phyloP scores from a whole-genome alignment of 73 alveolate genomes.

The Stentor coeruleus region DNA sequence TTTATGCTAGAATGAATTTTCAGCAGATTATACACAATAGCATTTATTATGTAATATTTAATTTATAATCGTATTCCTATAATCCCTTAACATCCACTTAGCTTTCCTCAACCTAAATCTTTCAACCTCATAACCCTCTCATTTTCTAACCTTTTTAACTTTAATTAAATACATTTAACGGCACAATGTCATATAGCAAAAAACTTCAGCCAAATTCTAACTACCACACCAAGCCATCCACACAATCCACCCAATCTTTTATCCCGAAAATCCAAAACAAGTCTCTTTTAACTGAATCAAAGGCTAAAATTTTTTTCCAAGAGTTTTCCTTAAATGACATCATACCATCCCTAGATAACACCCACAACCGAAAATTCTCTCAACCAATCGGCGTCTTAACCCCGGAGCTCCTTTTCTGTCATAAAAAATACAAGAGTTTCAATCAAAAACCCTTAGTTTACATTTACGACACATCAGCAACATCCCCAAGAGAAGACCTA shows the following conservation, averaged over 20 bases:
- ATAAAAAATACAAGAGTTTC: neutral
- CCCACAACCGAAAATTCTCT: neutral
- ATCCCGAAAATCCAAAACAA: neutral
- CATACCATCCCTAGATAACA: neutral
- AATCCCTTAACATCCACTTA: too few species aligned
- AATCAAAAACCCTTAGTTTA: neutral
- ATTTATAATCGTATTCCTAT: too few species aligned
- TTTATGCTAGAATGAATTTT: too few species aligned
- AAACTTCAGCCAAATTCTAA: neutral
- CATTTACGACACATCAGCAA: neutral
- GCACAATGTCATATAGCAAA: neutral
- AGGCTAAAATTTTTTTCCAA: neutral
- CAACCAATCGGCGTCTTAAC: neutral
- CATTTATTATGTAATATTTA: too few species aligned
- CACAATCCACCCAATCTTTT: too few species aligned
- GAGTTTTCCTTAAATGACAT: neutral
- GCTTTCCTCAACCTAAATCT: too few species aligned
- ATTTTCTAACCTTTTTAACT: too few species aligned
- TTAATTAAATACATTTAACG: too few species aligned
- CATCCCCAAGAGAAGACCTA: neutral
- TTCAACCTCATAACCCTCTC: too few species aligned
- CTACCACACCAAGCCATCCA: neutral
- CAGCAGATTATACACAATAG: too few species aligned
- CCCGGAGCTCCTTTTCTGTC: neutral
- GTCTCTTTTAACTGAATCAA: neutral